These are phyloP conservation scores for Candida multigemmis DNA, from an alignment of 805 yeast species.

Conservation along the genomic window DNA sequence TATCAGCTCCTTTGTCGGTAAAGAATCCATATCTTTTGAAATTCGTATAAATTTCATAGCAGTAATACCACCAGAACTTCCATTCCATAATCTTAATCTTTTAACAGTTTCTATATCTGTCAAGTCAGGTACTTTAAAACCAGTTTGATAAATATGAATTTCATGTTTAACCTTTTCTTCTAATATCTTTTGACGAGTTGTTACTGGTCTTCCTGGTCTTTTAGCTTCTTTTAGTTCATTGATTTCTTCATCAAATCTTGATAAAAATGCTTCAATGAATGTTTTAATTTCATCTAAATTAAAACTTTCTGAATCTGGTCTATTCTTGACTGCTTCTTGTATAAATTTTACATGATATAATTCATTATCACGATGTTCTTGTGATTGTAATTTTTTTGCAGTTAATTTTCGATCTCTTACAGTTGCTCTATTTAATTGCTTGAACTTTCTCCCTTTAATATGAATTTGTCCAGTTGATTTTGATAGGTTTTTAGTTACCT, in stretches of 20 bases:
- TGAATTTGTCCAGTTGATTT: constrained; percentile 56
- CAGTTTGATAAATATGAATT: constrained; percentile 51
- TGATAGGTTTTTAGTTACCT: constrained; percentile 53
- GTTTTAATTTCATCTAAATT: constrained; percentile 49
- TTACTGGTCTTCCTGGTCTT: constrained; percentile 83
- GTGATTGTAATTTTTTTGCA: constrained; percentile 45
- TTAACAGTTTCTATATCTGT: constrained; percentile 50
- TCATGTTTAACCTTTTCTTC: constrained; percentile 59
- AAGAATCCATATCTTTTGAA: constrained; percentile 15
- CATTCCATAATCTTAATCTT: constrained; percentile 67
- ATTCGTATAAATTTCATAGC: constrained; percentile 43
- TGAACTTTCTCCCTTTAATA: constrained; percentile 84
- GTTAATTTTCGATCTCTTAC: constrained; percentile 68
- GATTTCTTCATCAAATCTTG: constrained; percentile 71
- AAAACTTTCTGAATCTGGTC: constrained; percentile 23
- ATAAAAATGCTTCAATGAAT: constrained; percentile 53
- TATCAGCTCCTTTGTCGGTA: constrained; percentile 14
- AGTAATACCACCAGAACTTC: constrained; percentile 69
- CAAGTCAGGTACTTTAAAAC: constrained; percentile 67
- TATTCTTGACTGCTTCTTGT: constrained; percentile 22
- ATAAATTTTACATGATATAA: constrained; percentile 51
- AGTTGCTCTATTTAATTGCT: constrained; percentile 78
- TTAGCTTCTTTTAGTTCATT: constrained; percentile 50
- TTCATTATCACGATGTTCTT: constrained; percentile 53
- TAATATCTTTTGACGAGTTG: constrained; percentile 58